Conservation (phyloP, 108 stramenopile genomes). For the Nitzschia sp. region DNA sequence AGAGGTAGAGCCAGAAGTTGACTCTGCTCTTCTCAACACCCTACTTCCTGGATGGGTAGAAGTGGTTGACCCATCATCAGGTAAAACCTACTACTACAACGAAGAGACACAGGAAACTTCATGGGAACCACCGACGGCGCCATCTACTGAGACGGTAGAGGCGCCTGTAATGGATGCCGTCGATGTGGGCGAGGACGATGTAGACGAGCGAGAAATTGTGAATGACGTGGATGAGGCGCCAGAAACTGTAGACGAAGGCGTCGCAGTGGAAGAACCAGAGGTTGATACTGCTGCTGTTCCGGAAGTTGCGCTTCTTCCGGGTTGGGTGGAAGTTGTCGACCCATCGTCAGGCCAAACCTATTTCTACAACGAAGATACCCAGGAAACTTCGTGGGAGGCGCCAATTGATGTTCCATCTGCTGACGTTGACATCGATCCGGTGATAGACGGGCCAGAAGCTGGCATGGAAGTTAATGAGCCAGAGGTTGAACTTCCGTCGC, state of each 20-base stretch:
- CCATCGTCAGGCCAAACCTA: constrained; percentile 40
- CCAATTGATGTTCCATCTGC: constrained; percentile 7
- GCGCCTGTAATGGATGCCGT: neutral
- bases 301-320: constrained; percentile 11
- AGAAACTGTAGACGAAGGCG: neutral
- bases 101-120: constrained; percentile 36
- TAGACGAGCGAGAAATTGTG: neutral
- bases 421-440: neutral
- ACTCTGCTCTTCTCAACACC: neutral
- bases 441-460: neutral
- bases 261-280: neutral
- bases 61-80: constrained; percentile 36
- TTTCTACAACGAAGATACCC: constrained; percentile 44
- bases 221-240: neutral
- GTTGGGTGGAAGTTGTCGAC: constrained; percentile 47
- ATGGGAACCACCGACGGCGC: constrained; percentile 22
- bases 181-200: neutral
- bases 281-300: neutral
- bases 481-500: neutral
- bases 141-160: neutral
- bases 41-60: constrained; percentile 30
- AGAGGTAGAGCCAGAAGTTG: constrained; percentile 9
- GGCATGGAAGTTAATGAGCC: neutral
- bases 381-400: constrained; percentile 40
- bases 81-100: constrained; percentile 44